Evolutionary conservation across 257 asterid genomes (phyloP), one percentile per base, ranked within the genome.

Genomic region (Rehmannia glutinosa): DNA sequence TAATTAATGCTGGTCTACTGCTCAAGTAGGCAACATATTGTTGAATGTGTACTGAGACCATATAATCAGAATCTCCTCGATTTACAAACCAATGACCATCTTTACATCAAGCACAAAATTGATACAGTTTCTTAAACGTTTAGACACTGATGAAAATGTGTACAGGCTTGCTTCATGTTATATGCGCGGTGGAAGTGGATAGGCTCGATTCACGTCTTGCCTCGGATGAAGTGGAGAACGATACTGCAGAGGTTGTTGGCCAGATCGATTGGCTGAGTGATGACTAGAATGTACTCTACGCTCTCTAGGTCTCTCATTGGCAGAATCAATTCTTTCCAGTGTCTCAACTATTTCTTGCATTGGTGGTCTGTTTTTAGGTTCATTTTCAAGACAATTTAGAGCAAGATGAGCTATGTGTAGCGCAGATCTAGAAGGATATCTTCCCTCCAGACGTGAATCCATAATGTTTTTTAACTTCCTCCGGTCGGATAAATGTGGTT

Each of bases 161-260:
- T 6, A 11, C 28, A 69, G 33, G 21, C 12, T 39, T 12, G 49
- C 16, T 58, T 20, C 50, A 6, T 9, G 43, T 62, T 69, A 80
- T 24, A 62, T 46, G 53, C 84, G 90, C 15, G 47, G 79, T 39
- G 88, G 88, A 71, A 82, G 84, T 13, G 91, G 95, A 76, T 87
- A 82, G 9, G 92, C 66, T 53, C 76, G 89, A 71, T 75, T 33
- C 11, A 19, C 13, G 13, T 55, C 73, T 38, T 75, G 74, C 71
- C 71, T 75, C 5, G 75, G 76, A 73, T 78, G 79, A 69, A 81
- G 81, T 21, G 83, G 83, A 23, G 83, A 78, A 25, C 78, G 83
- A 66, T 75, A 20, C 55, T 78, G 83, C 62, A 69, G 60, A 61
- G 21, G 74, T 11, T 67, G 78, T 8, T 42, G 77, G 54, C 59